These are phyloP conservation scores for Pseudonectria buxi DNA, from an alignment of 2,329 filamentous ascomycete genomes.

Conservation along the genomic window DNA sequence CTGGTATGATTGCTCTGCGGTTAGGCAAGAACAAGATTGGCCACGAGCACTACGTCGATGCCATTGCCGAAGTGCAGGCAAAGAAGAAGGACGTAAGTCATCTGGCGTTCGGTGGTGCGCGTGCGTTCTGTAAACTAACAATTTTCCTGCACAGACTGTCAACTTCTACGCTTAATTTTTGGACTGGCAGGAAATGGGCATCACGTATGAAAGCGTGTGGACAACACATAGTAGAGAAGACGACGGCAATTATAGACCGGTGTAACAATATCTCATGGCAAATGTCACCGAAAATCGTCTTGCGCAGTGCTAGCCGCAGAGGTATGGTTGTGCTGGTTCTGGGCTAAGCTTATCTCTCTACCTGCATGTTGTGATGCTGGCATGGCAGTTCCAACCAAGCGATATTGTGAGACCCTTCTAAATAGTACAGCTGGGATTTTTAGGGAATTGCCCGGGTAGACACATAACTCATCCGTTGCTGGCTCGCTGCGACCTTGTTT, in stretches of 20 bases:
- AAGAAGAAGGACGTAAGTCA: slow-evolving; percentile 82
- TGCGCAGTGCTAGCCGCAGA: not conserved
- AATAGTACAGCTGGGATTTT: not conserved
- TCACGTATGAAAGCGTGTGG: not conserved
- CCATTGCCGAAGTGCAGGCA: slow-evolving; percentile 89
- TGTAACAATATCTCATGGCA: slow-evolving; percentile 20
- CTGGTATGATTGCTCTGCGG: slow-evolving; percentile 95
- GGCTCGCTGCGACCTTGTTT: no score
- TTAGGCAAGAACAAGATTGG: slow-evolving; percentile 94
- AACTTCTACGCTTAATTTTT: slow-evolving; percentile 45
- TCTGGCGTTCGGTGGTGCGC: not conserved
- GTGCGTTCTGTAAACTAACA: slow-evolving; percentile 4
- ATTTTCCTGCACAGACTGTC: slow-evolving; percentile 39
- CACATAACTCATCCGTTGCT: no score
- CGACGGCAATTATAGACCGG: slow-evolving; percentile 18
- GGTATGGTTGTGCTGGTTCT: no score
- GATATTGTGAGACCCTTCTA: no score
- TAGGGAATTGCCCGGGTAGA: no score
- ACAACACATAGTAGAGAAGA: slow-evolving; percentile 13
- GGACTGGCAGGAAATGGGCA: not conserved
- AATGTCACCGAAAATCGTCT: slow-evolving; percentile 2
- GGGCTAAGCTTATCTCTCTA: no score
- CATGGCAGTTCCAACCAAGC: no score
- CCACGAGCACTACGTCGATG: slow-evolving; percentile 98
- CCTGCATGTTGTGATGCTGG: no score